Evolutionary conservation across 2,329 filamentous ascomycete species (phyloP).

Genomic region (Fusarium sp.): DNA sequence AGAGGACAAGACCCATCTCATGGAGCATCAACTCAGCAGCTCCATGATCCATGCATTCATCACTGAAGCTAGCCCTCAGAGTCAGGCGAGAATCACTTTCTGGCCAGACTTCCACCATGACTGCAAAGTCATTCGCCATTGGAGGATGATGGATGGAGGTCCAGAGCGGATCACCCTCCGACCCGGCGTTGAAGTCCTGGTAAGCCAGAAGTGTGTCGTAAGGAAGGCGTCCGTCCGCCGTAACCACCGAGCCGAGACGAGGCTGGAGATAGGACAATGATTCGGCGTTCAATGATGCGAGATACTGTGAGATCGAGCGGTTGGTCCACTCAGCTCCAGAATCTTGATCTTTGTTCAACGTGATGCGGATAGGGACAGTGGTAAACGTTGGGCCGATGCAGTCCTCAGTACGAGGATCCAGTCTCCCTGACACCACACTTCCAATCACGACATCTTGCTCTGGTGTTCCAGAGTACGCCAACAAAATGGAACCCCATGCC

Average conservation of each 20-base stretch:
- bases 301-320: not conserved
- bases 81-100: not conserved
- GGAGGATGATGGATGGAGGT: not conserved
- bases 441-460: conserved; percentile 7
- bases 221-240: conserved; percentile 1
- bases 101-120: conserved; percentile 12
- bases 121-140: conserved; percentile 6
- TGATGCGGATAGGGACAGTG: conserved; percentile 1
- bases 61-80: conserved; percentile 3
- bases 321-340: not conserved
- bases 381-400: conserved; percentile 7
- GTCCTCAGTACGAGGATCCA: conserved; percentile 1
- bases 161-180: not conserved
- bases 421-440: conserved; percentile 4
- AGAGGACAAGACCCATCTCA: not conserved
- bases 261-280: conserved; percentile 1
- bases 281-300: not conserved
- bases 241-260: not conserved
- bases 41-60: not conserved
- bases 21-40: conserved; percentile 7
- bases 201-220: conserved; percentile 10
- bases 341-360: not conserved
- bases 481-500: conserved; percentile 1
- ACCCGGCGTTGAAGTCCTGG: conserved; percentile 4
- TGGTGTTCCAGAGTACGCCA: conserved; percentile 4